Percentiles rank a stretch among this genome's conserved stretches.
These are phyloP conservation scores for Ustanciosporium gigantosporum DNA, from an alignment of 1,284 basidiomycete genomes.

Conservation along the genomic window DNA sequence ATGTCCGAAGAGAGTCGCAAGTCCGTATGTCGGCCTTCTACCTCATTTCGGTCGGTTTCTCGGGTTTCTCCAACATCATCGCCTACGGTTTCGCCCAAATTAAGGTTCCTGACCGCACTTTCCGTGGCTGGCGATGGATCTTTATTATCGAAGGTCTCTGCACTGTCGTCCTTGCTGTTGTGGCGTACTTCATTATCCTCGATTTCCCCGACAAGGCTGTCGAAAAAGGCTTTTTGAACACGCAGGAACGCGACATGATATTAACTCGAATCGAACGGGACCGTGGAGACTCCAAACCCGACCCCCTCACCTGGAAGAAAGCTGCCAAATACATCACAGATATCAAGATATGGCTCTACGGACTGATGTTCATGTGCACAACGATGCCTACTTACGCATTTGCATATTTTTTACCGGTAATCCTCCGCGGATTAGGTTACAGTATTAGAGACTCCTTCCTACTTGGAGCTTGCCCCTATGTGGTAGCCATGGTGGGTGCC, in stretches of 20 bases:
- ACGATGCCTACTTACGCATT: constrained; percentile 45
- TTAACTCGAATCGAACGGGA: constrained; percentile 63
- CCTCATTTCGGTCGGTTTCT: constrained; percentile 57
- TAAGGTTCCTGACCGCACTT: constrained; percentile 12
- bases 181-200: constrained; percentile 45
- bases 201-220: constrained; percentile 64
- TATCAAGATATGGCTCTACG: constrained; percentile 63
- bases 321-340: constrained; percentile 59
- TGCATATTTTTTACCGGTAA: constrained; percentile 62
- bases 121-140: constrained; percentile 59
- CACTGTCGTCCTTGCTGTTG: constrained; percentile 37
- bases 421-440: constrained; percentile 63
- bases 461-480: constrained; percentile 62
- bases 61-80: constrained; percentile 63
- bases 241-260: constrained; percentile 61
- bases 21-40: constrained; percentile 63
- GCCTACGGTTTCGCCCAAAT: constrained; percentile 54
- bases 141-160: constrained; percentile 39
- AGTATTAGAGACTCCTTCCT: constrained; percentile 28
- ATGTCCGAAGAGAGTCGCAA: constrained; percentile 63
- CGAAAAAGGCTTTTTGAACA: constrained; percentile 61
- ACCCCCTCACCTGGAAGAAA: constrained; percentile 61
- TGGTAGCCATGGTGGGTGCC: constrained; percentile 56
- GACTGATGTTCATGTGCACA: constrained; percentile 60
- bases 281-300: constrained; percentile 63